phyloP scores from a whole-genome alignment of 1,284 basidiomycete species.

The Marasmius tenuissimus region DNA sequence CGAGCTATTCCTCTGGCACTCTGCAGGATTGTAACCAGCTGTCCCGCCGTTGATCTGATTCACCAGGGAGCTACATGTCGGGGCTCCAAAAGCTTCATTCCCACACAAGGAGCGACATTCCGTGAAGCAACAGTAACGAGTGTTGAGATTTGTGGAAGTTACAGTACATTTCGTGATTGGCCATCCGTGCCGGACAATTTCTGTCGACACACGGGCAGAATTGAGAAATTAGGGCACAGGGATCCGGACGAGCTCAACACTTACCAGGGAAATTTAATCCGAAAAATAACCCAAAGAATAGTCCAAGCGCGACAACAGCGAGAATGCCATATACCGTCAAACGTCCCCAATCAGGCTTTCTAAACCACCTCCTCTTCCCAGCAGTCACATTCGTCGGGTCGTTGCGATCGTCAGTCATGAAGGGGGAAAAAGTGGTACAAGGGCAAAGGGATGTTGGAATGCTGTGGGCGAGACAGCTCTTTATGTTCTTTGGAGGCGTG shows the following conservation, averaged over 20 bases:
- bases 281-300: slow-evolving; percentile 19
- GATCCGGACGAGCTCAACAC: background rate
- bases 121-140: slow-evolving; percentile 19
- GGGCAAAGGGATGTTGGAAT: too few species aligned
- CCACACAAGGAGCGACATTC: slow-evolving; percentile 2
- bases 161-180: slow-evolving; percentile 16
- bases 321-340: background rate
- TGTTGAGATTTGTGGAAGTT: slow-evolving; percentile 7
- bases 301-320: slow-evolving; percentile 3
- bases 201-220: background rate
- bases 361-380: too few species aligned
- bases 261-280: slow-evolving; percentile 14
- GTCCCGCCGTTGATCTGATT: slow-evolving; percentile 8
- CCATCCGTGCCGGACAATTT: slow-evolving; percentile 15
- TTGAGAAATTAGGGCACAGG: background rate
- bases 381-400: too few species aligned
- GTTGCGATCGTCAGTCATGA: too few species aligned
- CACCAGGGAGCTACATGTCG: slow-evolving; percentile 6
- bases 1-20: slow-evolving; percentile 10
- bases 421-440: too few species aligned
- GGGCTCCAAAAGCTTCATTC: slow-evolving; percentile 2
- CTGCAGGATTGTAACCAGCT: slow-evolving; percentile 11
- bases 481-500: too few species aligned
- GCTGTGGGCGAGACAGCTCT: too few species aligned
- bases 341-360: too few species aligned